A percentile compares a stretch with the other conserved stretches of the same genome.
Evolutionary conservation across 345 rosid species (phyloP).

Genomic region (Leavenworthia alabamica): DNA sequence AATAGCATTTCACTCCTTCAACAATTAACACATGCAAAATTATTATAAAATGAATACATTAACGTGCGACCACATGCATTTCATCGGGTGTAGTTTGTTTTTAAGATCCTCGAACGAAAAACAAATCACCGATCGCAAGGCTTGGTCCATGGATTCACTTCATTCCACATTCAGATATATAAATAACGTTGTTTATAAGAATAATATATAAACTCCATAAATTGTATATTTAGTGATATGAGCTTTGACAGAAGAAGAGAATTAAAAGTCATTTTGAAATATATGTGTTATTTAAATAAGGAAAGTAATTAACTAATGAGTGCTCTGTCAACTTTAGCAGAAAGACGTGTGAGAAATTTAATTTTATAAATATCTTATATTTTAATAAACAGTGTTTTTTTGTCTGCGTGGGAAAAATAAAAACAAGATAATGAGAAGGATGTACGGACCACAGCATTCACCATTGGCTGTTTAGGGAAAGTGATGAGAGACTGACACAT

Average conservation of each 20-base stretch:
- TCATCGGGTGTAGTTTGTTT: neutral
- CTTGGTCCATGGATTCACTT: neutral
- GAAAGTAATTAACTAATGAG: neutral
- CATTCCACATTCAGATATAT: neutral
- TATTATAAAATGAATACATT: neutral
- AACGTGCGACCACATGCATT: too few species aligned
- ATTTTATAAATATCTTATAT: neutral
- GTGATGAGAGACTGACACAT: conserved; percentile 22
- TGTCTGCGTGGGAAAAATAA: neutral
- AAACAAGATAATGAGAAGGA: conserved; percentile 29
- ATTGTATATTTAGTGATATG: neutral
- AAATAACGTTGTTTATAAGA: neutral
- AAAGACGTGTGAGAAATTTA: conserved; percentile 3
- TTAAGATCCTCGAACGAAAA: neutral
- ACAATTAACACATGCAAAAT: neutral
- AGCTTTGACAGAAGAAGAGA: neutral
- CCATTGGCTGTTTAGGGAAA: conserved; percentile 27
- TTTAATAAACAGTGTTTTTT: neutral
- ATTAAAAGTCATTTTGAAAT: neutral
- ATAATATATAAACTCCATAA: neutral
- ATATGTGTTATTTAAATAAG: neutral
- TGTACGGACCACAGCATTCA: conserved; percentile 26
- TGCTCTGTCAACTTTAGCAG: conserved; percentile 8
- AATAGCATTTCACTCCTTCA: neutral
- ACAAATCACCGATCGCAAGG: neutral